Base-by-base conservation (phyloP, 768 basidiomycete genomes). In the Candolleomyces eurysporus region DNA sequence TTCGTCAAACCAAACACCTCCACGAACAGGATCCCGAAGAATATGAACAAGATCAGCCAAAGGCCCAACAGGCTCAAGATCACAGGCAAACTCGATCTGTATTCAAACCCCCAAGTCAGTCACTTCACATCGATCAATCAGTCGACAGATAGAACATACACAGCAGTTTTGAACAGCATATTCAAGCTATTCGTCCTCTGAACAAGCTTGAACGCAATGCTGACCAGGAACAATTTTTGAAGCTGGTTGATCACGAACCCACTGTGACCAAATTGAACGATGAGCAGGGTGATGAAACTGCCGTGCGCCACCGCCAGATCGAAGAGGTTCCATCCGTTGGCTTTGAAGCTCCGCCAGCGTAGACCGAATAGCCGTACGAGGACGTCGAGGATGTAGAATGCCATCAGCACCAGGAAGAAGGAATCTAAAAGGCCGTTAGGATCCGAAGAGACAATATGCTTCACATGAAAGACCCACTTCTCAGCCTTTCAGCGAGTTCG, bases 281-380 rank as follows among this genome's bases (percentile, higher is more conserved):
- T 76, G 31, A 96, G 69, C 0, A 92, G 96, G 1, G 95, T 95
- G 45, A 87, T 80, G 67, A 96, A 86, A 66, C 90, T 92, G 6
- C 96, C 96, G 3, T 76, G 78, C 17, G 94, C 87, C 26, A 92
- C 88, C 14, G 92, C 67, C 48, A 95, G 74, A 66, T 98, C 96
- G 73, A 96, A 98, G 1, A 94, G 67, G 69, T 96, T 97, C 96
- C 96, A 98, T 6, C 95, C 93, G 65, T 95, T 93, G 32, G 87
- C 85, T n/a, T 82, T 81, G 79, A 92, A 97, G 70, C 89, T 91
- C 16, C 72, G 72, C 86, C 88, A 89, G 1, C 96, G 95, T 2
- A 98, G 82, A 1, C 96, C 96, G 66, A 82, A 86, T 49, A 89
- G 77, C n/a, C 94, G 87, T 26, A 96, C 81, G 26, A 76, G 60